Evolutionary conservation across 2,329 filamentous ascomycete species (phyloP).

Genomic region (Lachnum nothofagi): DNA sequence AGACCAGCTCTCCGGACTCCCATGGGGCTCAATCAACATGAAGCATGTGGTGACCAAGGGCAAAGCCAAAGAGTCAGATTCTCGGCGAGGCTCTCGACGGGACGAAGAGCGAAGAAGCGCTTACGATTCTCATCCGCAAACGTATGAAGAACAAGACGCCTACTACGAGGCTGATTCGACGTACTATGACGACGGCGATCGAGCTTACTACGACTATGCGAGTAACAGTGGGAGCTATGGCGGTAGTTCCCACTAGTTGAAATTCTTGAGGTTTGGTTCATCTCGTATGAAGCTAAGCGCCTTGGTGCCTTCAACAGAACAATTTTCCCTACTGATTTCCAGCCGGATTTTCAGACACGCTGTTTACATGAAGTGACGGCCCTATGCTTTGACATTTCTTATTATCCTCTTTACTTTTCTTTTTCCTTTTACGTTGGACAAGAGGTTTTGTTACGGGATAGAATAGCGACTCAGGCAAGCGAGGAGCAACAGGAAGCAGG

Average conservation of each 20-base stretch:
- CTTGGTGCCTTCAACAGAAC: not conserved
- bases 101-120: slow-evolving; percentile 22
- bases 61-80: slow-evolving; percentile 40
- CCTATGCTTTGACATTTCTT: not conserved
- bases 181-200: slow-evolving; percentile 26
- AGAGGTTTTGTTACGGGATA: slow-evolving; percentile 3
- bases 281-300: not conserved
- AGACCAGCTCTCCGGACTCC: slow-evolving; percentile 58
- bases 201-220: slow-evolving; percentile 30
- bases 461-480: not conserved
- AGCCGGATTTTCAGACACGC: too few species aligned
- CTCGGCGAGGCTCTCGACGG: slow-evolving; percentile 34
- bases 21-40: slow-evolving; percentile 67
- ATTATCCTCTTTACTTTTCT: slow-evolving; percentile 4
- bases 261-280: not conserved
- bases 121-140: slow-evolving; percentile 18
- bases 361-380: slow-evolving; percentile 7
- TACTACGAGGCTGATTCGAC: slow-evolving; percentile 25
- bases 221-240: slow-evolving; percentile 28
- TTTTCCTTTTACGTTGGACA: not conserved
- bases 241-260: slow-evolving; percentile 23
- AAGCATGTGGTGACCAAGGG: slow-evolving; percentile 44
- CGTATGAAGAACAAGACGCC: slow-evolving; percentile 23
- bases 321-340: too few species aligned
- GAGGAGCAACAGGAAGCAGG: not conserved